Evolutionary conservation across 1,139 yeast species (phyloP).

Genomic region (Sugiyamaella paludigena): DNA sequence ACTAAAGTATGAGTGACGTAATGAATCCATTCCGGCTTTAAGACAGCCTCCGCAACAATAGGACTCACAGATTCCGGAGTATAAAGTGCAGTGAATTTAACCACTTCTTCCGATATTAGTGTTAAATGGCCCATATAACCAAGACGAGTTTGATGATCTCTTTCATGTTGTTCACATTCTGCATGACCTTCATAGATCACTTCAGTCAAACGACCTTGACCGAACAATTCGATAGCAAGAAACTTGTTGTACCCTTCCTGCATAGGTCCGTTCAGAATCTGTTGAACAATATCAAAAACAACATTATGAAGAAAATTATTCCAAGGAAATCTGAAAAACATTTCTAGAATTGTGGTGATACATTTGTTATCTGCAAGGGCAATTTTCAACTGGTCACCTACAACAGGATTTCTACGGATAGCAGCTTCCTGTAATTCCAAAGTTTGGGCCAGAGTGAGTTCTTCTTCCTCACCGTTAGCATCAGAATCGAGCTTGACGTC

Average conservation of each 20-base stretch:
- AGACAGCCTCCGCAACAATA: conserved; percentile 56
- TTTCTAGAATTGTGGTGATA: conserved; percentile 67
- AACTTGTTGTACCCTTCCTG: conserved; percentile 87
- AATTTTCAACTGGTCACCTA: conserved; percentile 87
- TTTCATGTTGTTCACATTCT: conserved; percentile 67
- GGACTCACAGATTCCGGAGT: conserved; percentile 61
- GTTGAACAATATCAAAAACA: conserved; percentile 96
- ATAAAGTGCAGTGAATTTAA: conserved; percentile 79
- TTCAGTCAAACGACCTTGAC: conserved; percentile 71
- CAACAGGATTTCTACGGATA: conserved; percentile 68
- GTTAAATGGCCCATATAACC: conserved; percentile 99
- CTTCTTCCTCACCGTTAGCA: conserved; percentile 13
- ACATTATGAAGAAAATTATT: conserved; percentile 96
- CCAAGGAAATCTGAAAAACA: conserved; percentile 96
- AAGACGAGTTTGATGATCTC: conserved; percentile 58
- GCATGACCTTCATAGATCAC: conserved; percentile 81
- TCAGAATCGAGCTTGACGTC: conserved; percentile 11
- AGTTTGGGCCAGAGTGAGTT: conserved; percentile 12
- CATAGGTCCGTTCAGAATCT: conserved; percentile 92
- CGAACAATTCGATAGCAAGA: conserved; percentile 81
- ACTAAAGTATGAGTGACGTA: conserved; percentile 82
- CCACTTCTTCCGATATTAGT: conserved; percentile 93
- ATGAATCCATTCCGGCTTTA: conserved; percentile 66
- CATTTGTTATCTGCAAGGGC: conserved; percentile 81
- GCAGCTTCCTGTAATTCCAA: conserved; percentile 58